Evolutionary conservation across 345 rosid species (phyloP), one percentile per base, ranked within the genome.

Genomic region (Pseudoturritis turrita): DNA sequence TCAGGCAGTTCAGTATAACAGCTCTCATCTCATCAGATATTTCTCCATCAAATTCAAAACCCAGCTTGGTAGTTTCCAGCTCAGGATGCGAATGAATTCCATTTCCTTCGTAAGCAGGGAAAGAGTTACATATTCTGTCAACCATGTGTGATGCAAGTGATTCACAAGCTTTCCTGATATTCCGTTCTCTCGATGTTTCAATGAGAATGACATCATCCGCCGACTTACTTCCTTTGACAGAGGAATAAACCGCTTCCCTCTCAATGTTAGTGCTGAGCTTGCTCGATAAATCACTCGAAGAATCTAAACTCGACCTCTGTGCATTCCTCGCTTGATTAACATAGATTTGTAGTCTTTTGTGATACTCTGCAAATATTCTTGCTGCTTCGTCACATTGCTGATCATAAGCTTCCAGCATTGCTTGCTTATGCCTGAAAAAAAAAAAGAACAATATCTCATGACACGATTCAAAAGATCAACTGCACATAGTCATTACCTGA

Each of bases 381-480:
- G 88, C 92, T 51, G 94, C 94, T 53, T 91, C 97, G 54, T 89
- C 94, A 74, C 96, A 85, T 62, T 91, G 97, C 72, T 89, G 88
- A 75, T 91, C 89, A 78, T 88, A 89, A 63, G 96, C 86, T 71
- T 89, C 97, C 76, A 91, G 64, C 88, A 78, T 82, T 54, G 82
- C 87, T 81, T 87, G 97, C 70, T 89, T 89, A 79, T 91, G 97
- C 89, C 92, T 89, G 80, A 33, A 77, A 80, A 41, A 12, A 45
- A 11, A 41, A 12, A 45, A 11, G 46, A 21, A 51, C 55, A 12
- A 61, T 62, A n/a, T n/a, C 25, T 61, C 62, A 57, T 35, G 11
- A 21, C 10, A 57, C 15, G 10, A 18, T 57, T 35, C 13, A 19
- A 18, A 56, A 56, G 9, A 56, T 60, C 65, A 1, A 17, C 35